A percentile compares a stretch with the other conserved stretches of the same genome.
phyloP scores from a whole-genome alignment of 345 rosid genomes.

The Euphorbia tirucalli region DNA sequence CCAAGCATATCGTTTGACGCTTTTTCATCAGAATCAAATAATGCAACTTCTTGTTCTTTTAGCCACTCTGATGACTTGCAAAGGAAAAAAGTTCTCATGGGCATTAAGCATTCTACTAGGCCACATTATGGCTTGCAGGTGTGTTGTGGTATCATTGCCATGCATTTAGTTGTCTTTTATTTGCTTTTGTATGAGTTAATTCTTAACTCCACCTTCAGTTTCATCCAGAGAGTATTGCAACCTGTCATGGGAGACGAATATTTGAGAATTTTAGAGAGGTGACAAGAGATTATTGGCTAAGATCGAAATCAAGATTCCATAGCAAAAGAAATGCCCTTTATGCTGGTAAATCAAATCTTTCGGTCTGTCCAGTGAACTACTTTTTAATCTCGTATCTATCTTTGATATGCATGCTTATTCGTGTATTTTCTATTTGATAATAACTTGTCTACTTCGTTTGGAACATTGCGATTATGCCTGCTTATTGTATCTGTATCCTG shows the following conservation, averaged over 20 bases:
- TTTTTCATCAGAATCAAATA: slow-evolving; percentile 27
- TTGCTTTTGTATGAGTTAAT: slow-evolving; percentile 10
- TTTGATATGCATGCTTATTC: background rate
- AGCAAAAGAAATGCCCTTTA: slow-evolving; percentile 35
- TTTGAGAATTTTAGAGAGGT: slow-evolving; percentile 75
- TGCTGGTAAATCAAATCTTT: slow-evolving; percentile 49
- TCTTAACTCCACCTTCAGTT: slow-evolving; percentile 49
- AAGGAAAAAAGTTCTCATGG: slow-evolving; percentile 67
- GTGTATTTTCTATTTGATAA: background rate
- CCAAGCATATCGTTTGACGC: slow-evolving; percentile 23
- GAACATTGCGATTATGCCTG: background rate
- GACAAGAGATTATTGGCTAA: slow-evolving; percentile 72
- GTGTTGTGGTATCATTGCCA: slow-evolving; percentile 15
- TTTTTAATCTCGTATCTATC: background rate
- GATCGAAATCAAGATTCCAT: slow-evolving; percentile 33
- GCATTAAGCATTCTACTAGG: slow-evolving; percentile 74
- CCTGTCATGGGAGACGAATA: slow-evolving; percentile 66
- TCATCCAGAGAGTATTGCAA: slow-evolving; percentile 97
- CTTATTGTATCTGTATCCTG: background rate
- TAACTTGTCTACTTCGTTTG: background rate
- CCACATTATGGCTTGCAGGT: slow-evolving; percentile 99
- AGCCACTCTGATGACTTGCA: slow-evolving; percentile 24
- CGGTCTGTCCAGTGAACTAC: background rate
- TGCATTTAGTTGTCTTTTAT: background rate
- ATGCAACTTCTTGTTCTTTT: slow-evolving; percentile 33